Evolutionary conservation across 2,329 filamentous ascomycete species (phyloP), one percentile per base, ranked within the genome.

Genomic region (Bipolaris victoriae): DNA sequence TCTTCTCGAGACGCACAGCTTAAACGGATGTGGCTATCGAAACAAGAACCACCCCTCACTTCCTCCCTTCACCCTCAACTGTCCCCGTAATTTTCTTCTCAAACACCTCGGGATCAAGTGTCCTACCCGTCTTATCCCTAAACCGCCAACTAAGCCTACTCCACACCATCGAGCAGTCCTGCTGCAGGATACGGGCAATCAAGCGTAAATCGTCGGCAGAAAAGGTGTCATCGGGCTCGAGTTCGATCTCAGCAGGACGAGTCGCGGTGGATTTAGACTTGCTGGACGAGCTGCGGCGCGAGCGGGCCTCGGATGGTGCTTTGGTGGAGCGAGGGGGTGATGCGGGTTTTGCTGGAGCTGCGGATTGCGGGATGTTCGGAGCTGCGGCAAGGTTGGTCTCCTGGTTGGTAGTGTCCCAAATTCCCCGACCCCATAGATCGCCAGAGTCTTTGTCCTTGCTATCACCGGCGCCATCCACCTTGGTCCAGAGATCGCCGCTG

Each of bases 111-210:
- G 79, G 74, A 60, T 77, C 73, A 24, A 84, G 62, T 3, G 73
- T 69, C 39, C 80, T 73, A 2, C 82, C 82, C 1, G 81, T 84
- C 68, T 77, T 77, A 52, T 83, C 80, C 52, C 73, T 78, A 72
- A 84, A 84, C 22, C 73, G 70, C 49, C 77, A 78, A 45, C 79
- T 78, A 2, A 85, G 71, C 5, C 78, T 68, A 13, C 79, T 59
- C 82, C 82, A 85, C 40, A 78, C 77, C 61, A 77, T 67, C 33
- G 72, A 67, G 51, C 77, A 69, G 62, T 82, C 82, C 44, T 75
- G 71, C 50, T 75, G 71, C 37, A 82, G 69, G 22, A 84, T 73
- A 22, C 75, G 69, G 35, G 78, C 78, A 16, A 85, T 70, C 7
- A 79, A 67, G 16, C 75, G 69, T 18, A 82, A 59, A 44, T 81